A percentile compares a stretch with the other conserved stretches of the same genome.
Conservation (phyloP, 129 eudicot species). For the Chrysanthemum seticuspe region DNA sequence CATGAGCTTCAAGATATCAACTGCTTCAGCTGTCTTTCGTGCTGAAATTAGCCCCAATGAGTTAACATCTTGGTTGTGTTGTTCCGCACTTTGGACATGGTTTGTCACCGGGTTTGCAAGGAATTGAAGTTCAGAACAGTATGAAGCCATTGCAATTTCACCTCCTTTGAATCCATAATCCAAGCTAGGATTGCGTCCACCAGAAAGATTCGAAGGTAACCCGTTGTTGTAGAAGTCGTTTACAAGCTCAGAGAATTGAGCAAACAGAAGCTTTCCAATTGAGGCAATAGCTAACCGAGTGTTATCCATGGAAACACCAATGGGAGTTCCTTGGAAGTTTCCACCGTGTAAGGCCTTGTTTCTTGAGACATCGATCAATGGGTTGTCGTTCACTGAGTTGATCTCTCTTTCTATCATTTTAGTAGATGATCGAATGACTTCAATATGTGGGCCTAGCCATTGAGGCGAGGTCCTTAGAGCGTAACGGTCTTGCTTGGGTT, state of each 20-base stretch:
- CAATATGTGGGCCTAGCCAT: conserved; percentile 86
- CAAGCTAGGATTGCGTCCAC: conserved; percentile 77
- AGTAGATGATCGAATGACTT: conserved; percentile 72
- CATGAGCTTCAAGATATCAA: conserved; percentile 81
- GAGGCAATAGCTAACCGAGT: conserved; percentile 69
- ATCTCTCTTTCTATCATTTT: conserved; percentile 83
- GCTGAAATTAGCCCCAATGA: conserved; percentile 77
- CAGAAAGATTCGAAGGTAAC: conserved; percentile 72
- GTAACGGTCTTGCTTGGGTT: conserved; percentile 76
- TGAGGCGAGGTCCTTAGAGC: conserved; percentile 82
- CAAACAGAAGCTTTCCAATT: conserved; percentile 76
- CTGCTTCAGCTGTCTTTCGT: conserved; percentile 72
- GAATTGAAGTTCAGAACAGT: conserved; percentile 80
- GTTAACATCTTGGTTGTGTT: conserved; percentile 91
- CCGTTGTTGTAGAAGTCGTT: conserved; percentile 88
- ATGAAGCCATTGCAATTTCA: conserved; percentile 86
- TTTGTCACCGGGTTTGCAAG: conserved; percentile 84
- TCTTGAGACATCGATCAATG: conserved; percentile 76
- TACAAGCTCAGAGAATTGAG: conserved; percentile 79
- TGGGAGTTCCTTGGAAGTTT: conserved; percentile 82
- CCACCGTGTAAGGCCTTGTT: conserved; percentile 91
- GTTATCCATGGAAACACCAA: conserved; percentile 90
- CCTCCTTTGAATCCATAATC: conserved; percentile 86
- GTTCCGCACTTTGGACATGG: conserved; percentile 90
- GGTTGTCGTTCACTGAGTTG: conserved; percentile 86